Evolutionary conservation across 805 yeast genomes (phyloP), one percentile per base, ranked within the genome.

Genomic region (Wickerhamiella hasegawae): DNA sequence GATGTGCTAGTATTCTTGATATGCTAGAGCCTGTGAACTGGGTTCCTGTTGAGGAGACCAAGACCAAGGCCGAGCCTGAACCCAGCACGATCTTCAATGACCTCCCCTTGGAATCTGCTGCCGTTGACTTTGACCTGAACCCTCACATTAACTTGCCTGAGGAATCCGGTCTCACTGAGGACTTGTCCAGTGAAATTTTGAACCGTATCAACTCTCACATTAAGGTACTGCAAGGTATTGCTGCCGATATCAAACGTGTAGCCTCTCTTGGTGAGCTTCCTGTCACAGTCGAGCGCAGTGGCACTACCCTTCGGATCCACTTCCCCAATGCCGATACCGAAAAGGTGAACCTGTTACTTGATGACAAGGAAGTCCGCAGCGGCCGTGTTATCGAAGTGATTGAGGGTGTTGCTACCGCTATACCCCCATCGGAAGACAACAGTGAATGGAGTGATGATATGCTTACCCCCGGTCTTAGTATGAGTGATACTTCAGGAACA

Each of bases 301-400:
- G 57, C 10, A 57, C 62, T 21, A 54, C 53, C 35, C 48, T 57
- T 21, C 46, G 76, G 43, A 69, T 76, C 11, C 76, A 69, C 50
- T 80, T 82, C 57, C 83, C 87, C 23, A 79, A 77, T 50, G 65
- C 77, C 40, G 82, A 77, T 40, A 55, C 64, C 5, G 58, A 52
- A 4, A 71, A 71, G 44, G 68, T 79, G 45, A 76, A 74, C 45
- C 40, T 43, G 16, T 54, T 79, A 40, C 54, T 78, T 40, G 49
- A 62, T 27, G 90, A 78, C 30, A 61, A 69, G 40, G 77, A 70
- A 18, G 69, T 79, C 5, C 51, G 66, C 2, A 62, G 67, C 9
- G 85, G 84, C 2, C 54, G 64, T 18, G 71, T 77, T 15, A 39
- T 43, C 10, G 54, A 50, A 34, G 21, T 45, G 14, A 10, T 19